These are phyloP conservation scores for Ganoderma boninense DNA, from an alignment of 1,284 basidiomycete genomes.

Conservation along the genomic window DNA sequence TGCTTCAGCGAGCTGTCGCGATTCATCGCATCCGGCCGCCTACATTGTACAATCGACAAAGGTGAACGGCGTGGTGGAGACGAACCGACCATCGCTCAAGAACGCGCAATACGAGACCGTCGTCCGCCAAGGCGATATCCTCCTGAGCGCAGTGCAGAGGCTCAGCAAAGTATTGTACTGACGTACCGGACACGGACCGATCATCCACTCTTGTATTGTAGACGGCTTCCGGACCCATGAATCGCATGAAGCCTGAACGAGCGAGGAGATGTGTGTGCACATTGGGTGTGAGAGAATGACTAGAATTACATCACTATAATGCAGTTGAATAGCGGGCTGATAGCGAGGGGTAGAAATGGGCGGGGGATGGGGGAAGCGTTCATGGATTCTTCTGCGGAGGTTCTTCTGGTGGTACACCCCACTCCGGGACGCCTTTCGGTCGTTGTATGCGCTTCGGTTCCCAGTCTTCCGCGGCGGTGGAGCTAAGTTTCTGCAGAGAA, in stretches of 20 bases:
- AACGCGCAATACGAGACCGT: slow-evolving; percentile 93
- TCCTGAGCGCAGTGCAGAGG: slow-evolving; percentile 82
- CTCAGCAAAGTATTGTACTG: slow-evolving; percentile 80
- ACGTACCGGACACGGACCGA: slow-evolving; percentile 9
- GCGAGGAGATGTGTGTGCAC: neutral
- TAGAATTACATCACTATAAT: slow-evolving; percentile 17
- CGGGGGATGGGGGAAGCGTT: slow-evolving; percentile 12
- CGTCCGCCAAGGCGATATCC: slow-evolving; percentile 87
- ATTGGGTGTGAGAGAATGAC: neutral
- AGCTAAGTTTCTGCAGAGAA: slow-evolving; percentile 66
- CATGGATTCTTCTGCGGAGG: slow-evolving; percentile 40
- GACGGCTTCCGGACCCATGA: slow-evolving; percentile 18
- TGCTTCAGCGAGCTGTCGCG: slow-evolving; percentile 89
- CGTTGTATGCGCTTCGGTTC: slow-evolving; percentile 88
- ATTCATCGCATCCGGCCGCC: slow-evolving; percentile 91
- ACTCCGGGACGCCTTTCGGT: slow-evolving; percentile 86
- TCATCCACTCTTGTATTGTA: slow-evolving; percentile 23
- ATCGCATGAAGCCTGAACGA: neutral
- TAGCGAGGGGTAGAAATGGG: neutral
- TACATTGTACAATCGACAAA: slow-evolving; percentile 96
- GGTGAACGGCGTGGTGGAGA: slow-evolving; percentile 93
- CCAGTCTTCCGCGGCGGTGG: slow-evolving; percentile 76
- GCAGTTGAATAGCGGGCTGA: too few species aligned
- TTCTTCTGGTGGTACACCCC: slow-evolving; percentile 82
- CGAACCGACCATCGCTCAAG: slow-evolving; percentile 89